Evolutionary conservation across 1,284 basidiomycete genomes (phyloP).

Genomic region (Macrocystidia cucumis): DNA sequence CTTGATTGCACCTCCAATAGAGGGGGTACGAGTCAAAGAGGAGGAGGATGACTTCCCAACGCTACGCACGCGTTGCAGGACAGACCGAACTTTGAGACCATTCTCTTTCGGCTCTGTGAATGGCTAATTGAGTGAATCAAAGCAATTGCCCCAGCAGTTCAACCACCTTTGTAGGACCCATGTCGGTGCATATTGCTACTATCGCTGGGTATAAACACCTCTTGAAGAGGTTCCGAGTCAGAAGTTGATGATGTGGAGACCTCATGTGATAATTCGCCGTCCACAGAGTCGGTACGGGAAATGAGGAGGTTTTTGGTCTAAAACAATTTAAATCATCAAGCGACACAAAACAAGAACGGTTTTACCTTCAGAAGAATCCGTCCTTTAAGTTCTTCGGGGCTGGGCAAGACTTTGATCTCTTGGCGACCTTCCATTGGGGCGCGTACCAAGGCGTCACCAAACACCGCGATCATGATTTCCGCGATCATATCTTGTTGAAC

Average conservation of each 20-base stretch:
- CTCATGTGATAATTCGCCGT: conserved; percentile 9
- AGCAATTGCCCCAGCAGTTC: too few relatives aligned
- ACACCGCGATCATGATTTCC: conserved; percentile 70
- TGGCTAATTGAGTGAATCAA: neutral
- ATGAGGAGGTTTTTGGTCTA: conserved; percentile 36
- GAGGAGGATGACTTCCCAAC: conserved; percentile 15
- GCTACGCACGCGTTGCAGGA: conserved; percentile 16
- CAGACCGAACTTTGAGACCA: conserved; percentile 14
- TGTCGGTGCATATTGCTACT: too few relatives aligned
- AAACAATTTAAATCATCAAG: neutral
- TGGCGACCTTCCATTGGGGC: conserved; percentile 42
- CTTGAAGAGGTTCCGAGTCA: conserved; percentile 18
- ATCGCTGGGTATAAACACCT: conserved; percentile 5
- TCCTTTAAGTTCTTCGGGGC: conserved; percentile 80
- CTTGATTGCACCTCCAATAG: too few relatives aligned
- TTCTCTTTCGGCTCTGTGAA: conserved; percentile 13
- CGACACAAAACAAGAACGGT: conserved; percentile 1
- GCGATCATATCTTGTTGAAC: conserved; percentile 82
- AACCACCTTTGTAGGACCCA: too few relatives aligned
- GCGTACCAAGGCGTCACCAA: conserved; percentile 70
- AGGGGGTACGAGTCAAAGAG: conserved; percentile 1
- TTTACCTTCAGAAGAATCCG: conserved; percentile 83
- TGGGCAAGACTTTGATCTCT: conserved; percentile 60
- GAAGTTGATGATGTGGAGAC: conserved; percentile 21
- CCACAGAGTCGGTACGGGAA: conserved; percentile 9